Conservation (phyloP, 257 asterid species). For the Marsdenia floribunda region DNA sequence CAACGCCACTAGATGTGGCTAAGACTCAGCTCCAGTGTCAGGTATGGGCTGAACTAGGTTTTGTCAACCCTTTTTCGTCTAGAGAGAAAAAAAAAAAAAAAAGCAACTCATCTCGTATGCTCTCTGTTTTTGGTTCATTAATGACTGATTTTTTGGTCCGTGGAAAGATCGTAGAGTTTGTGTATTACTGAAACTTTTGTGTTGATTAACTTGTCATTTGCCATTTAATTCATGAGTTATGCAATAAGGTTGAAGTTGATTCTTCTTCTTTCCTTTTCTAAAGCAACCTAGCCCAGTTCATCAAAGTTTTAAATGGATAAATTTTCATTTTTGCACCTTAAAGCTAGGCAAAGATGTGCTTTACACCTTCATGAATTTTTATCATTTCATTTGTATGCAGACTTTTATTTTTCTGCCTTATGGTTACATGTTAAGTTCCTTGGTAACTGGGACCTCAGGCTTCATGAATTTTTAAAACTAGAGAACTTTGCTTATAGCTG, state of each 20-base stretch:
- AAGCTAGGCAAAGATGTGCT: not conserved
- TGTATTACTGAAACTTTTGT: not conserved
- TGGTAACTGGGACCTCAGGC: not conserved
- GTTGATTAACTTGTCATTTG: not conserved
- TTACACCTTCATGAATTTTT: not conserved
- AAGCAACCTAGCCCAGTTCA: not conserved
- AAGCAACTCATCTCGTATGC: no score
- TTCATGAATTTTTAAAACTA: not conserved
- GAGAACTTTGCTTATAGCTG: not conserved
- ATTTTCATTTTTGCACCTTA: not conserved
- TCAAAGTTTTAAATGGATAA: not conserved
- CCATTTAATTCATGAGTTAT: not conserved
- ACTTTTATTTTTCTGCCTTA: not conserved
- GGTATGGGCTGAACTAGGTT: slow-evolving; percentile 32
- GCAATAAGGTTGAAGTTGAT: not conserved
- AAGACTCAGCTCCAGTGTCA: slow-evolving; percentile 97
- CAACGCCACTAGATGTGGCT: slow-evolving; percentile 94
- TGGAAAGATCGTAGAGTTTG: not conserved
- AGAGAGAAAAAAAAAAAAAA: not conserved
- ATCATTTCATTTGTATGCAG: not conserved
- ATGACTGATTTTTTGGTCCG: not conserved
- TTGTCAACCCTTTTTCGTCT: slow-evolving; percentile 1
- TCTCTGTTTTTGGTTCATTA: not conserved
- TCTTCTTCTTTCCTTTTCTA: not conserved
- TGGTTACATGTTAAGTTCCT: not conserved